Evolutionary conservation across 371 early-diverging fungal species (phyloP).

Genomic region (Capillidium rhysosporum): DNA sequence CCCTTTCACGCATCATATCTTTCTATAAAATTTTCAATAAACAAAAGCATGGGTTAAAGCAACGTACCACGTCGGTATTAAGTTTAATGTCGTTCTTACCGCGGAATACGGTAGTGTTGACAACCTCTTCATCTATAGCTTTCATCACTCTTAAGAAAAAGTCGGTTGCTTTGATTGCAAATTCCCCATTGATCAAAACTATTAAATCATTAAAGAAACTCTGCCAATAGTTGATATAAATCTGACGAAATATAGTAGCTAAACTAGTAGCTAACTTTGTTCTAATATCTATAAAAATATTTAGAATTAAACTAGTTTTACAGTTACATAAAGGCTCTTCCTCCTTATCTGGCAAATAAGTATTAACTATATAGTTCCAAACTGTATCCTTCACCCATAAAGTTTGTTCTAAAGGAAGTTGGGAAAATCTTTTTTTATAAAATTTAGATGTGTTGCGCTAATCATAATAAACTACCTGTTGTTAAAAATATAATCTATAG

Average conservation of each 20-base stretch:
- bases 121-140: slow-evolving; percentile 82
- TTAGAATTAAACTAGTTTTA: background rate
- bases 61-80: slow-evolving; percentile 41
- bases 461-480: slow-evolving; percentile 20
- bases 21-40: slow-evolving; percentile 21
- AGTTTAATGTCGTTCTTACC: slow-evolving; percentile 44
- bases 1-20: slow-evolving; percentile 76
- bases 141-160: slow-evolving; percentile 59
- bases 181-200: slow-evolving; percentile 20
- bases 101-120: slow-evolving; percentile 48
- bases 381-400: slow-evolving; percentile 44
- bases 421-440: background rate
- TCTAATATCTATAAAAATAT: slow-evolving; percentile 30
- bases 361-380: slow-evolving; percentile 32
- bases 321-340: slow-evolving; percentile 7
- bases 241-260: slow-evolving; percentile 58
- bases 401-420: slow-evolving; percentile 29
- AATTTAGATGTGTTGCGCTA: background rate
- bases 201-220: slow-evolving; percentile 74
- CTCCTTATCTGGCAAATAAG: slow-evolving; percentile 2
- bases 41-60: too few relatives aligned
- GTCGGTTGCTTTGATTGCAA: slow-evolving; percentile 38
- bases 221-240: slow-evolving; percentile 74
- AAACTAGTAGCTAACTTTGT: slow-evolving; percentile 76
- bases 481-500: slow-evolving; percentile 51